phyloP scores from a whole-genome alignment of 2,329 filamentous ascomycete genomes.

The Fusarium sp. region DNA sequence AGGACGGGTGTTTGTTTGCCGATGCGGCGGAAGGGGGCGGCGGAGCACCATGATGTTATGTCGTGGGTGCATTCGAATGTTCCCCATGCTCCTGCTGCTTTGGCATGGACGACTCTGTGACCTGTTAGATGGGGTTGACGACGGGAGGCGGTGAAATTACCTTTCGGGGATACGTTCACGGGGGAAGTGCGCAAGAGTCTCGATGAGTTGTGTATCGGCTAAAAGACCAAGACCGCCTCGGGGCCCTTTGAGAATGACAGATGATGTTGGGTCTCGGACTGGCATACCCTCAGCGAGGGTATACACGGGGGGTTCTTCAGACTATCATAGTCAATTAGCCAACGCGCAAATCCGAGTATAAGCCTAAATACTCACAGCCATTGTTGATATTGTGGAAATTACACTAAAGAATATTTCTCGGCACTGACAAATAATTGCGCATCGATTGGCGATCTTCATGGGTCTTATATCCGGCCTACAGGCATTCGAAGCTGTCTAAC shows the following conservation, averaged over 20 bases:
- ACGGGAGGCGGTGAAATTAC: not conserved
- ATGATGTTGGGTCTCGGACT: slow-evolving; percentile 8
- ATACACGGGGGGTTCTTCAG: not conserved
- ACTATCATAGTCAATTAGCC: not conserved
- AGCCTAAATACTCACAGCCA: not conserved
- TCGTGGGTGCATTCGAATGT: slow-evolving; percentile 10
- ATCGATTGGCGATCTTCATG: not conserved
- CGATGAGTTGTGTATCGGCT: slow-evolving; percentile 11
- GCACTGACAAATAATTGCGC: not conserved
- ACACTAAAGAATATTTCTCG: rapidly evolving
- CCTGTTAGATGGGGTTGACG: not conserved
- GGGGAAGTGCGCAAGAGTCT: slow-evolving; percentile 7
- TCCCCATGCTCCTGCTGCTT: slow-evolving; percentile 12
- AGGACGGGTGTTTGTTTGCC: slow-evolving; percentile 2
- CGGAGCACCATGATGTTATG: slow-evolving; percentile 14
- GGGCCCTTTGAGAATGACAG: not conserved
- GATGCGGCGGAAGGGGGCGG: not conserved
- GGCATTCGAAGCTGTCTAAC: not conserved
- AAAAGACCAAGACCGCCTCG: not conserved
- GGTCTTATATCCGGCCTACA: not conserved
- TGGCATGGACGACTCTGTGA: slow-evolving; percentile 8
- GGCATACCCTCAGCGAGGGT: slow-evolving; percentile 12
- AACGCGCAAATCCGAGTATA: too few relatives aligned
- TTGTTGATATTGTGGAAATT: not conserved
- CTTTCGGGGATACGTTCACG: slow-evolving; percentile 8